Evolutionary conservation across 2,329 filamentous ascomycete species (phyloP).

Genomic region (Colletotrichum ledebouriae): DNA sequence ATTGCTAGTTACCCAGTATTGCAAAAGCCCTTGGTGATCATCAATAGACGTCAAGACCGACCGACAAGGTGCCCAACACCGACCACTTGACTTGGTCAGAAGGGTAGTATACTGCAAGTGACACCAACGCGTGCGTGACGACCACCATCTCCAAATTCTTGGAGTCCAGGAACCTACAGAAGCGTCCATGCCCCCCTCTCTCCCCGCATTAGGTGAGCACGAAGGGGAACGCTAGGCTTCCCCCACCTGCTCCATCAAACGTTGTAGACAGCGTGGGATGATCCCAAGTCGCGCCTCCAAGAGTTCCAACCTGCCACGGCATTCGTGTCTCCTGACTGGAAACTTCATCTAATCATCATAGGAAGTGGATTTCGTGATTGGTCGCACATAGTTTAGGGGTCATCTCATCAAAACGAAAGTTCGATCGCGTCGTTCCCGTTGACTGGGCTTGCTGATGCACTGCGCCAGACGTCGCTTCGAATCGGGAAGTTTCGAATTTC

Average conservation of each 20-base stretch:
- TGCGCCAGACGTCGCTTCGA: background rate
- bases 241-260: constrained; percentile 18
- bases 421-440: background rate
- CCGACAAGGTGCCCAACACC: constrained; percentile 3
- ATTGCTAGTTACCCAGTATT: background rate
- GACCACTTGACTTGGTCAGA: constrained; percentile 32
- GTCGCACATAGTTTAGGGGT: constrained; percentile 9
- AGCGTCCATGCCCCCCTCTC: background rate
- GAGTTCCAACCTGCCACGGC: background rate
- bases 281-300: background rate
- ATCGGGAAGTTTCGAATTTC: constrained; percentile 13
- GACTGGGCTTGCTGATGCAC: background rate
- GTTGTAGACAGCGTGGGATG: constrained; percentile 1
- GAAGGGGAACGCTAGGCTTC: background rate
- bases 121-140: constrained; percentile 24
- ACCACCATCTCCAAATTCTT: constrained; percentile 32
- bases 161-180: background rate
- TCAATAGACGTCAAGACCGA: background rate
- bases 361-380: background rate
- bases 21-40: background rate
- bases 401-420: background rate
- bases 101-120: constrained; percentile 7
- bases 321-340: background rate
- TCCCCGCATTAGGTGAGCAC: constrained; percentile 18
- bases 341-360: background rate